phyloP scores from a whole-genome alignment of 495 filamentous ascomycete genomes.

The Lasiosphaeria hispida region DNA sequence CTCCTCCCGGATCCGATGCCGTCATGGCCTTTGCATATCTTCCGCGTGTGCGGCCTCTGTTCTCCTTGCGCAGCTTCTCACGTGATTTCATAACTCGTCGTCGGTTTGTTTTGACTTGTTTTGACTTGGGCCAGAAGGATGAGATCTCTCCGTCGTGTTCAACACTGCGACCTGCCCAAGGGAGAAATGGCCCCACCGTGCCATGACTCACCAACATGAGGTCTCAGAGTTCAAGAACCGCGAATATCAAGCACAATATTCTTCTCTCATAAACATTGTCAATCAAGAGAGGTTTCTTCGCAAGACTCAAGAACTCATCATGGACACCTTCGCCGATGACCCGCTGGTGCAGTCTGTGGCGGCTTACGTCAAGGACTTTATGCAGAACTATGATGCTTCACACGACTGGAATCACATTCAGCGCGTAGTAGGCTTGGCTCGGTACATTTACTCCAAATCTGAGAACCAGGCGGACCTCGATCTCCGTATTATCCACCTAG shows the following conservation, averaged over 20 bases:
- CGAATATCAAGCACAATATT: background rate
- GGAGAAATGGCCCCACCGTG: background rate
- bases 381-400: conserved; percentile 77
- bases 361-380: conserved; percentile 64
- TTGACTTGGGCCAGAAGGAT: background rate
- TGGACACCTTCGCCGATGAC: conserved; percentile 33
- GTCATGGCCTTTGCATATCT: background rate
- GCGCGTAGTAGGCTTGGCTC: conserved; percentile 72
- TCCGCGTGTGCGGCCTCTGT: background rate
- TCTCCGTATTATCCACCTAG: conserved; percentile 60
- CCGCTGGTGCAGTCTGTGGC: conserved; percentile 50
- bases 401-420: conserved; percentile 83
- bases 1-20: too few relatives aligned
- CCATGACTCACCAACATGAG: background rate
- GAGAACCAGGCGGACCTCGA: conserved; percentile 46
- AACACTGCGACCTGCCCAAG: too few relatives aligned
- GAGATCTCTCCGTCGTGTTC: too few relatives aligned
- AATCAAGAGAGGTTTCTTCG: background rate
- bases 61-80: background rate
- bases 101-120: background rate
- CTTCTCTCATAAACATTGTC: background rate
- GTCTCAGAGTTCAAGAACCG: too few relatives aligned
- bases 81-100: conserved; percentile 1
- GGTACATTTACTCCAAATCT: conserved; percentile 52
- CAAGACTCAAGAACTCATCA: conserved; percentile 8